phyloP scores from a whole-genome alignment of 2,329 filamentous ascomycete genomes.

The Penicillium sp. region DNA sequence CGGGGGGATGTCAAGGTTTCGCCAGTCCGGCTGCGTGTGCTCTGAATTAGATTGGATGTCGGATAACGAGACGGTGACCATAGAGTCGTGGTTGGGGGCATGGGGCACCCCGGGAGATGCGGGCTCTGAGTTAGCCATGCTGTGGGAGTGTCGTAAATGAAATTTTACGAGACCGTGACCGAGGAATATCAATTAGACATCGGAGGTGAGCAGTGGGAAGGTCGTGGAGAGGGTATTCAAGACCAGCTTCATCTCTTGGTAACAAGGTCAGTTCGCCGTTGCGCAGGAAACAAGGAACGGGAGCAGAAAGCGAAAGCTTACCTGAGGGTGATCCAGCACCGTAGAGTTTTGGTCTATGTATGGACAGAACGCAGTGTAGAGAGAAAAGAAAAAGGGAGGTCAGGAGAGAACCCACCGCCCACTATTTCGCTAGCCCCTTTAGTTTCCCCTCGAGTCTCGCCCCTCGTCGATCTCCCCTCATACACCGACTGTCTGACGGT shows the following conservation, averaged over 20 bases:
- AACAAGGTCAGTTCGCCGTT: background rate
- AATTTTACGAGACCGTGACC: background rate
- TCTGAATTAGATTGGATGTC: constrained; percentile 56
- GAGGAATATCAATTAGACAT: constrained; percentile 3
- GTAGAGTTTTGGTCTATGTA: constrained; percentile 1
- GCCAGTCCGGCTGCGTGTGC: constrained; percentile 48
- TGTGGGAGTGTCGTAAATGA: background rate
- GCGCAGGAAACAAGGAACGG: background rate
- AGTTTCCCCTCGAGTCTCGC: constrained; percentile 24
- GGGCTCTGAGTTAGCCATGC: constrained; percentile 28
- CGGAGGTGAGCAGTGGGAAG: background rate
- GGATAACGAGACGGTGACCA: constrained; percentile 74
- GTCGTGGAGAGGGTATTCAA: constrained; percentile 11
- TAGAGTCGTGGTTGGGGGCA: constrained; percentile 57
- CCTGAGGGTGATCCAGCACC: constrained; percentile 22
- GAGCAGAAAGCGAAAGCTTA: background rate
- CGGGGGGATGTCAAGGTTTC: constrained; percentile 32
- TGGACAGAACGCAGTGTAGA: background rate
- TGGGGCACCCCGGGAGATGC: constrained; percentile 23
- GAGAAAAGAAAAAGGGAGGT: constrained; percentile 19
- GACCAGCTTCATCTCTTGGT: constrained; percentile 18
- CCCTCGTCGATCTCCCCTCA: constrained; percentile 29
- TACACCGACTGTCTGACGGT: constrained; percentile 24
- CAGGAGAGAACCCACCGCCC: constrained; percentile 17
- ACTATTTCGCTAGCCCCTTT: constrained; percentile 23